Base-by-base conservation (phyloP, 1,284 basidiomycete species). In the Leccinum griseonigrum region DNA sequence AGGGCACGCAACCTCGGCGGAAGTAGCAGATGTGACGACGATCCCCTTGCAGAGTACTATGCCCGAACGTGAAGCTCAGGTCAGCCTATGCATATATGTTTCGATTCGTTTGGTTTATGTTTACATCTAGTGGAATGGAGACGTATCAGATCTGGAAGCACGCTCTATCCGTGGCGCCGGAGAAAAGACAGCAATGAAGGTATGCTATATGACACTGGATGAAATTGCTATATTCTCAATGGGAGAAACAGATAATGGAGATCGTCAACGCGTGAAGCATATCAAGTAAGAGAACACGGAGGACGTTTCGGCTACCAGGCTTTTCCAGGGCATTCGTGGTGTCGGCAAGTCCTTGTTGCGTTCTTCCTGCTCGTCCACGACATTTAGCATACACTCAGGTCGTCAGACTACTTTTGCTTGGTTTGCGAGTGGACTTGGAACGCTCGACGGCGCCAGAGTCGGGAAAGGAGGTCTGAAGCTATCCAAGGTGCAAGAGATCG, bases 271-370 rank as follows among this genome's bases (percentile, higher is more conserved):
- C 90, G 0, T 91, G 29, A 77, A 77, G 22, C 82, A 90, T 29
- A 85, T 92, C 60, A 74, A 75, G 29, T 84, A 84, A 63, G 87
- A 89, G 69, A 80, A 76, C 26, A 89, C 87, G 3, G 83, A 83
- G 57, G 87, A 88, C 56, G 78, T 87, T 1, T 69, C 78, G 54
- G 78, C 81, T 2, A 78, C 80, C 3, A 76, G 79, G 11, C 54
- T 85, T 10, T 92, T 94, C 70, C 83, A 85, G 63, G 90, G 90
- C 3, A 88, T 96, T 50, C 95, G 95, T 68, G 93, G 92, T 38
- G 92, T 95, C 59, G 94, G 92, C 85, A 60, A 66, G 85, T 77
- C 29, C 26, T n/a, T 16, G 3, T 31, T 11, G 3, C 14, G 4
- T 34, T 22, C 58, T 54, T 4, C 16, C 10, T 51, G 3, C 14